phyloP scores from a whole-genome alignment of 2,329 filamentous ascomycete genomes.

The Alternaria infectoria region DNA sequence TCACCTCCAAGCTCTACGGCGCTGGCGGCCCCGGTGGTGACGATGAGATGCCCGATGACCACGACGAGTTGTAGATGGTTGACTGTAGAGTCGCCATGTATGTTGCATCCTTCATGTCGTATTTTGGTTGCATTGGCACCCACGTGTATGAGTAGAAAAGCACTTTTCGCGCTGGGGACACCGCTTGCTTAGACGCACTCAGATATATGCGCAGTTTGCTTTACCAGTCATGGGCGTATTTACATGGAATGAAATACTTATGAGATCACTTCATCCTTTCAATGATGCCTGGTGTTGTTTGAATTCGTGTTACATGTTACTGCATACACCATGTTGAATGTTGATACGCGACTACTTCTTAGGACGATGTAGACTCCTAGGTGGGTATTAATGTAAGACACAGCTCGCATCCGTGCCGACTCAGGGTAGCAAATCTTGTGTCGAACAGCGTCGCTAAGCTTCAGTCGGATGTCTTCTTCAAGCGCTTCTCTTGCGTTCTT shows the following conservation, averaged over 20 bases:
- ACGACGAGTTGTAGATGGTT: slow-evolving; percentile 57
- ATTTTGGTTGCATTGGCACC: slow-evolving; percentile 27
- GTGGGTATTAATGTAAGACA: no score
- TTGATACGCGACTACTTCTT: no score
- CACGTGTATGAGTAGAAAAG: slow-evolving; percentile 41
- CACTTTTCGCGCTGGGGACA: slow-evolving; percentile 7
- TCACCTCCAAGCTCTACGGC: slow-evolving; percentile 95
- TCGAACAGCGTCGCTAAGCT: no score
- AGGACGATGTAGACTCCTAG: no score
- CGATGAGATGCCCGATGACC: slow-evolving; percentile 62
- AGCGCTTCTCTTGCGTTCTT: no score
- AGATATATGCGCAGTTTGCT: slow-evolving; percentile 26
- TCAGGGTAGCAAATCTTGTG: no score
- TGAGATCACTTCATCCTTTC: slow-evolving; percentile 6
- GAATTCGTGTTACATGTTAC: background rate
- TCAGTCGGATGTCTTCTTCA: no score
- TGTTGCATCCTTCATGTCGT: slow-evolving; percentile 19
- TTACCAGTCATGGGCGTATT: slow-evolving; percentile 17
- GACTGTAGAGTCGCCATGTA: slow-evolving; percentile 15
- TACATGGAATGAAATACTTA: slow-evolving; percentile 21
- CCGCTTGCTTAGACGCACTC: slow-evolving; percentile 22
- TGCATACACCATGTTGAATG: no score
- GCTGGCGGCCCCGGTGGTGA: slow-evolving; percentile 70
- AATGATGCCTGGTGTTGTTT: slow-evolving; percentile 3
- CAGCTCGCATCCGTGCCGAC: no score